These are phyloP conservation scores for Angophora floribunda DNA, from an alignment of 345 rosid species.

Conservation along the genomic window DNA sequence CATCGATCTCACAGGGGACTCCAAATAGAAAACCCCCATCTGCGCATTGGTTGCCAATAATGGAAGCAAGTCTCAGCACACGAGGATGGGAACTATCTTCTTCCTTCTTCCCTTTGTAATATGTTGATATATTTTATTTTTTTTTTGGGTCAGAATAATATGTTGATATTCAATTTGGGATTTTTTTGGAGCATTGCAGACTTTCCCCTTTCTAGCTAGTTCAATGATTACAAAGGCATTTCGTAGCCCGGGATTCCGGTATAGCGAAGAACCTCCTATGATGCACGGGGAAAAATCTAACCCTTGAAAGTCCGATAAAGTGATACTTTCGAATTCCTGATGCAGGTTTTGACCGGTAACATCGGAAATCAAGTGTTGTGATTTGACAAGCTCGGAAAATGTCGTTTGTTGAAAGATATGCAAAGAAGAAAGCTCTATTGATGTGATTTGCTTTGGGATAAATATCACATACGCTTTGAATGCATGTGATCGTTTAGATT, in stretches of 20 bases:
- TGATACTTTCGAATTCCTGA: not conserved
- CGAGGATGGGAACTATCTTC: not conserved
- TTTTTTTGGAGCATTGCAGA: not conserved
- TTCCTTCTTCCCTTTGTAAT: not conserved
- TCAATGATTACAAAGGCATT: not conserved
- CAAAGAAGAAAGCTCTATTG: not conserved
- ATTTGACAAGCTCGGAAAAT: not conserved
- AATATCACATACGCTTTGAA: not conserved
- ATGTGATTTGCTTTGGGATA: not conserved
- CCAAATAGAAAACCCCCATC: not conserved
- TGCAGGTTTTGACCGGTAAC: not conserved
- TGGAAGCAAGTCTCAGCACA: not conserved
- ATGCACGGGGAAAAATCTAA: not conserved
- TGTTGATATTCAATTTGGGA: not conserved
- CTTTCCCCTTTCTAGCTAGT: not conserved
- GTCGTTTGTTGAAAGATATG: not conserved
- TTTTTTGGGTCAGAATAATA: not conserved
- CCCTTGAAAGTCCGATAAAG: not conserved
- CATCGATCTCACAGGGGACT: not conserved
- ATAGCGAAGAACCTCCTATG: not conserved
- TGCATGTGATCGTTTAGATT: not conserved
- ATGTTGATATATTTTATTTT: not conserved
- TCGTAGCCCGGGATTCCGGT: not conserved
- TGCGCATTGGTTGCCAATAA: not conserved
- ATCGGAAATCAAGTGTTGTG: not conserved